Percentiles rank a stretch among this genome's conserved stretches.
phyloP scores from a whole-genome alignment of 352 stramenopile species.

The Thalassiosira livingstoniorum region DNA sequence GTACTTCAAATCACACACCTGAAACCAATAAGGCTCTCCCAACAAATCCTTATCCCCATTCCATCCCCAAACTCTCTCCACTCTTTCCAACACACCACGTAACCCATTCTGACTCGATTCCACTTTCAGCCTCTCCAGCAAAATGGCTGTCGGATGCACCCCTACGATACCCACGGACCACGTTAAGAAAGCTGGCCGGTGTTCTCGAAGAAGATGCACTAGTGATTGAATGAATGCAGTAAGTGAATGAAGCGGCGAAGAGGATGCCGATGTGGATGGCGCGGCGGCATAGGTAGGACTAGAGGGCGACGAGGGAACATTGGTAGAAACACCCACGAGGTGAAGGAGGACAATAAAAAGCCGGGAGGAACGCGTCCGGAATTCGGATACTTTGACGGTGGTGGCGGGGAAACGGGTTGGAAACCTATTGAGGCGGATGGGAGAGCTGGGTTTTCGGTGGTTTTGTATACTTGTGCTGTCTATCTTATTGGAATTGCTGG shows the following conservation, averaged over 20 bases:
- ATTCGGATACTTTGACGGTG: slow-evolving; percentile 17
- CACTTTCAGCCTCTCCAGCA: slow-evolving; percentile 61
- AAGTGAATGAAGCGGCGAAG: too few species aligned
- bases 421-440: neutral
- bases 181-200: slow-evolving; percentile 19
- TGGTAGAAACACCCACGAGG: slow-evolving; percentile 69
- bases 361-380: slow-evolving; percentile 67
- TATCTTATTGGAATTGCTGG: too few species aligned
- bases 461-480: too few species aligned
- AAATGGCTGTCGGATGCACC: slow-evolving; percentile 62
- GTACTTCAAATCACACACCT: too few species aligned
- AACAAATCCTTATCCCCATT: slow-evolving; percentile 37
- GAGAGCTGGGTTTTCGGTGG: neutral
- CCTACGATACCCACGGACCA: slow-evolving; percentile 58
- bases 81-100: slow-evolving; percentile 16
- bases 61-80: slow-evolving; percentile 25
- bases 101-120: slow-evolving; percentile 22
- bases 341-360: slow-evolving; percentile 78
- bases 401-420: neutral
- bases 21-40: slow-evolving; percentile 69
- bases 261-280: neutral
- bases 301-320: slow-evolving; percentile 32
- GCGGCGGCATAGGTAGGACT: too few species aligned
- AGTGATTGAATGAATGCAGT: neutral
- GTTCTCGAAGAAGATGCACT: slow-evolving; percentile 14